Evolutionary conservation across 169 alveolate species (phyloP).

Genomic region (Plasmodium blacklocki): DNA sequence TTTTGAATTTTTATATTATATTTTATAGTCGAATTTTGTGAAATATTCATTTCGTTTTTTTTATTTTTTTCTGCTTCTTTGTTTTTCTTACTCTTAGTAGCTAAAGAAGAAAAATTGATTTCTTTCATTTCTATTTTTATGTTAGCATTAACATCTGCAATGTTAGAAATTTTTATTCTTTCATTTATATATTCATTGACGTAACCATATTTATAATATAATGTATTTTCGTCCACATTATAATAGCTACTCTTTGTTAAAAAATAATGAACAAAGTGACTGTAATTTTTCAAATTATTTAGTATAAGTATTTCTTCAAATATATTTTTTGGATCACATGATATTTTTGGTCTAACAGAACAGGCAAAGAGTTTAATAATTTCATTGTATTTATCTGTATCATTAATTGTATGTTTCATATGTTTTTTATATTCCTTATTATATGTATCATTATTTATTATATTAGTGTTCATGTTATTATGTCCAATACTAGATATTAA

Average conservation of each 20-base stretch:
- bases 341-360: conserved; percentile 64
- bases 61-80: conserved; percentile 8
- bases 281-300: conserved; percentile 18
- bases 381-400: conserved; percentile 11
- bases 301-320: conserved; percentile 60
- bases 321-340: conserved; percentile 55
- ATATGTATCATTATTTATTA: neutral
- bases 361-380: conserved; percentile 53
- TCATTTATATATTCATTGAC: conserved; percentile 66
- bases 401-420: neutral
- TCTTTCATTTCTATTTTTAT: conserved; percentile 49
- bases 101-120: conserved; percentile 14
- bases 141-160: conserved; percentile 51
- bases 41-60: conserved; percentile 11
- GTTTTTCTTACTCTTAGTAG: conserved; percentile 7
- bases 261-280: conserved; percentile 22
- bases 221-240: conserved; percentile 55
- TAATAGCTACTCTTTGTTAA: conserved; percentile 61
- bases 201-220: conserved; percentile 45
- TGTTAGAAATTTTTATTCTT: conserved; percentile 61
- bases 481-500: neutral
- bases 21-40: conserved; percentile 10
- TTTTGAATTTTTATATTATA: conserved; percentile 28
- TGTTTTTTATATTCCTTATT: neutral
- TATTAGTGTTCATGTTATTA: conserved; percentile 8